A percentile compares a stretch with the other conserved stretches of the same genome.
These are phyloP conservation scores for Protomyces lactucae-debilis DNA, from an alignment of 1,139 yeast genomes.

Conservation along the genomic window DNA sequence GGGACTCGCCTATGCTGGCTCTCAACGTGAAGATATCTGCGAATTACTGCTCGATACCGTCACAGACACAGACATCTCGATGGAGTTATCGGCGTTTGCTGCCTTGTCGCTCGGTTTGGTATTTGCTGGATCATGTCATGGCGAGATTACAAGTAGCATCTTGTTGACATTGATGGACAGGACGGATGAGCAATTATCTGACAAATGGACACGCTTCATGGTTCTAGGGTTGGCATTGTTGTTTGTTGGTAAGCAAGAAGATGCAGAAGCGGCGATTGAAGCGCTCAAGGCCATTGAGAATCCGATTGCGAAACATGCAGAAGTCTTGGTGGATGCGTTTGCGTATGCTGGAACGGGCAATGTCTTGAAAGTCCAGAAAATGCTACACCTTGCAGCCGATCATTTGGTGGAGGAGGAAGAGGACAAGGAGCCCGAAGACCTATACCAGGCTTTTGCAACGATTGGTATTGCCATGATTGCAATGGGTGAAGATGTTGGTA, in stretches of 20 bases:
- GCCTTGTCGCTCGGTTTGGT: slow-evolving; percentile 91
- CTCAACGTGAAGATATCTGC: slow-evolving; percentile 77
- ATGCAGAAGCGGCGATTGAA: slow-evolving; percentile 90
- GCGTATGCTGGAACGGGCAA: slow-evolving; percentile 98
- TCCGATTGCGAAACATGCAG: slow-evolving; percentile 84
- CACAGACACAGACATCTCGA: slow-evolving; percentile 66
- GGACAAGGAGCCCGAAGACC: slow-evolving; percentile 47
- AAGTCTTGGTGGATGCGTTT: slow-evolving; percentile 84
- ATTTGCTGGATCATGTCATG: slow-evolving; percentile 93
- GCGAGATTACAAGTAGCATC: slow-evolving; percentile 86
- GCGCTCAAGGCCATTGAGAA: slow-evolving; percentile 94
- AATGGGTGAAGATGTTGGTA: slow-evolving; percentile 97
- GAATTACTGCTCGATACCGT: slow-evolving; percentile 78
- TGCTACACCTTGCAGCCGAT: slow-evolving; percentile 69
- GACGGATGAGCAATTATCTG: slow-evolving; percentile 66
- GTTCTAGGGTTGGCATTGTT: slow-evolving; percentile 88
- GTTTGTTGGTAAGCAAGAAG: slow-evolving; percentile 85
- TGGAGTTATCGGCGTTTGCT: slow-evolving; percentile 80
- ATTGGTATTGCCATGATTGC: slow-evolving; percentile 92
- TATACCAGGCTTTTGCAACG: slow-evolving; percentile 76
- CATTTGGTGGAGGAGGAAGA: slow-evolving; percentile 46
- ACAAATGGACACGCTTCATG: slow-evolving; percentile 84
- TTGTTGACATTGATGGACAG: slow-evolving; percentile 87
- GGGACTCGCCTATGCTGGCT: slow-evolving; percentile 94
- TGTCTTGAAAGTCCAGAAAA: slow-evolving; percentile 86